Base-by-base conservation (phyloP, 768 basidiomycete species). In the Tylopilus rubrobrunneus region DNA sequence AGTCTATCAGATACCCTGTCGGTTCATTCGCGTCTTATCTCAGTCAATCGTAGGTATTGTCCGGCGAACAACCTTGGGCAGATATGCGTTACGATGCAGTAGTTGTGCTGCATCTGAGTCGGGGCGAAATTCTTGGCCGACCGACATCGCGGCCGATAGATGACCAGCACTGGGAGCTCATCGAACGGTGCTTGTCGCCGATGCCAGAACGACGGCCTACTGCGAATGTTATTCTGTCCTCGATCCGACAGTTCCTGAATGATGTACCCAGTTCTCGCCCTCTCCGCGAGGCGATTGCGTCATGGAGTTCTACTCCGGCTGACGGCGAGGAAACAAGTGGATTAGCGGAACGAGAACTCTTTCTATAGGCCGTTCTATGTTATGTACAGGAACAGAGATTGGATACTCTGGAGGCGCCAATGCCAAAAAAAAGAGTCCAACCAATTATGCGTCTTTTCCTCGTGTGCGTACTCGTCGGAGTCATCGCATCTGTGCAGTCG, bases 31-130 rank as follows among this genome's bases (percentile, higher is more conserved):
- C 19, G 19, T 34, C 8, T 25, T 25, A 25, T 37, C 27, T 50
- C 7, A 53, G 3, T 27, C 9, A 15, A n/a, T 10, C 34, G 21
- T 23, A 71, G 76, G 59, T 60, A 9, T 41, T 60, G 31, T 60
- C 41, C 11, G 41, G 41, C 12, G 11, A 25, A 42, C 41, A 23
- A 42, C 41, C 41, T 5, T 42, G 41, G 41, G 23, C 41, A 23
- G 41, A 42, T 3, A 11, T 42, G 25, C 25, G 5, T 25, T 25
- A 25, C 25, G 25, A 25, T 25, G 25, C 25, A 2, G 25, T 25
- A 2, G 25, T 25, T 5, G 25, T 25, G 2, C 25, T 25, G 4
- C 25, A 25, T 25, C 25, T 25, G 25, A 25, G 25, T 25, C 25
- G 25, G 5, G 25, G 25, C 25, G 25, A 25, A 25, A 25, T 25